Evolutionary conservation across 2,329 filamentous ascomycete genomes (phyloP), one percentile per base, ranked within the genome.

Genomic region (Biscogniauxia sp.): DNA sequence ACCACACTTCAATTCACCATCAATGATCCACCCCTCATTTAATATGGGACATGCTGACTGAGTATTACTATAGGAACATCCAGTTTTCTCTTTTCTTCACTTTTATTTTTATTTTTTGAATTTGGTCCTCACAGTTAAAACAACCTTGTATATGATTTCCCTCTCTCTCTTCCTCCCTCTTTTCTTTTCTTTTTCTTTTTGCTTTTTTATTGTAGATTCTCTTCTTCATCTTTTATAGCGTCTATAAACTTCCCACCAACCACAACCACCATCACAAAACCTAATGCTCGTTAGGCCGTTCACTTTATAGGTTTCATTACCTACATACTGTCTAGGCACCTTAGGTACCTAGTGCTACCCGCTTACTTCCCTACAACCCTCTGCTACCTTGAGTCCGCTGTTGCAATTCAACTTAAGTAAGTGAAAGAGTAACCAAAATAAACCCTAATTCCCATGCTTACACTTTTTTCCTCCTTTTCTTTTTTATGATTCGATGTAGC

Each of bases 1-100:
- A 15, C 53, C 32, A 19, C 28, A 37, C 53, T 32, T 56, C 41
- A 45, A 55, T 59, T 64, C 20, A 61, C 57, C 52, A 52, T 54
- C 49, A 23, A 28, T 9, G 5, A 28, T 11, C 15, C 37, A 28
- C 59, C 45, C 28, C 32, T 20, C 32, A 49, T 59, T 56, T 50
- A 55, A 59, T 64, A 58, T 32, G 60, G 61, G 62, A 20, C 4
- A 19, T 32, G 49, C 19, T 20, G 15, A 19, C 52, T 17, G 20
- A 20, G 19, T 1, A 20, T 52, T 51, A 23, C 2, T 51, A 58
- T 54, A 45, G 37, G 37, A 45, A 45, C 17, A 45, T 13, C 2
- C 11, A 6, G 7, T 32, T 13, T 32, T 32, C n/a, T 54, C 13
- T 17, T 52, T 55, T 20, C 25, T 53, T n/a, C n/a, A n/a, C 15